Evolutionary conservation across 768 basidiomycete genomes (phyloP).

Genomic region (Boletus sp.): DNA sequence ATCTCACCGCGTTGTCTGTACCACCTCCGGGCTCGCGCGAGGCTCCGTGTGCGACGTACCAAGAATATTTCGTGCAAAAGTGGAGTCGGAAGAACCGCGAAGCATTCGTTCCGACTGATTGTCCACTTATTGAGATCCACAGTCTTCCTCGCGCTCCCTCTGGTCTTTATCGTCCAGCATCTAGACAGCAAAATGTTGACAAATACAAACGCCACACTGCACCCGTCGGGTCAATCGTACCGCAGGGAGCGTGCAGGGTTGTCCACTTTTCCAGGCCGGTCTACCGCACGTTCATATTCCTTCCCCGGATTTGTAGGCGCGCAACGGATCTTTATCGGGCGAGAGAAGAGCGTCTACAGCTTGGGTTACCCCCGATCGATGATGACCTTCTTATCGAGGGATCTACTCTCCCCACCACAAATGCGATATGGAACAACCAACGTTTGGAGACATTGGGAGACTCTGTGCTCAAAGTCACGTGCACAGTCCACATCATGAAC

Average conservation of each 20-base stretch:
- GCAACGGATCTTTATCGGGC: conserved; percentile 65
- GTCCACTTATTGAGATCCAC: conserved; percentile 59
- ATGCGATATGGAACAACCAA: conserved; percentile 72
- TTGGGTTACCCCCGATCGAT: conserved; percentile 59
- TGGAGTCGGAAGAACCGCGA: conserved; percentile 49
- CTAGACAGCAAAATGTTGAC: conserved; percentile 25
- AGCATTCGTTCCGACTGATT: conserved; percentile 48
- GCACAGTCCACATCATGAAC: conserved; percentile 74
- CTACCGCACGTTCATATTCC: conserved; percentile 48
- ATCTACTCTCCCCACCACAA: conserved; percentile 66
- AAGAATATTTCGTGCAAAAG: conserved; percentile 54
- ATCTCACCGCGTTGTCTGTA: conserved; percentile 61
- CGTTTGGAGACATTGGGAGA: conserved; percentile 87
- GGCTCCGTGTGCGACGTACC: conserved; percentile 46
- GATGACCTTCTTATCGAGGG: conserved; percentile 66
- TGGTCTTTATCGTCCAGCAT: conserved; percentile 37
- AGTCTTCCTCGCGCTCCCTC: conserved; percentile 41
- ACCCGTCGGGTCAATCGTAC: conserved; percentile 35
- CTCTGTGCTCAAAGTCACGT: conserved; percentile 71
- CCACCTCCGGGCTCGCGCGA: conserved; percentile 53
- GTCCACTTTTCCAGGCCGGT: conserved; percentile 51
- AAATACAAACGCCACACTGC: conserved; percentile 23
- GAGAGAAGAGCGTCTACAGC: conserved; percentile 44
- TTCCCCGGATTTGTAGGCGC: conserved; percentile 67
- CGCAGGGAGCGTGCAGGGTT: conserved; percentile 49